Percentiles rank a stretch among this genome's conserved stretches.
Conservation (phyloP, 257 asterid genomes). For the Penstemon eatonii region DNA sequence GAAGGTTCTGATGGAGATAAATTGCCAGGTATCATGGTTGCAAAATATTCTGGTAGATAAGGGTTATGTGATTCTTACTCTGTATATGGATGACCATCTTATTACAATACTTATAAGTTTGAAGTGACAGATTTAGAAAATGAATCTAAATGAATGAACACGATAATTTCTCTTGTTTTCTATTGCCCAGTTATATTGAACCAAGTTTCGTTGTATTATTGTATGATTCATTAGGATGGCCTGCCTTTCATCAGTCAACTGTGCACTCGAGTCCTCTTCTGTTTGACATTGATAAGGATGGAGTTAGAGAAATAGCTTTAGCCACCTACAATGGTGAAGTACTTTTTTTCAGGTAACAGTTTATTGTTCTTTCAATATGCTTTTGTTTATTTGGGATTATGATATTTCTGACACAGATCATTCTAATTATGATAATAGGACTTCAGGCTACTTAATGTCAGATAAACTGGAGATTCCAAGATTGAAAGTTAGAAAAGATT, state of each 20-base stretch:
- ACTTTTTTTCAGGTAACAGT: conserved; percentile 85
- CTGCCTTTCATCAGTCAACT: conserved; percentile 98
- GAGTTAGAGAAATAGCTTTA: conserved; percentile 89
- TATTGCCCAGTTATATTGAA: conserved; percentile 16
- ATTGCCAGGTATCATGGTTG: conserved; percentile 68
- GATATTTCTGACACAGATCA: conserved; percentile 19
- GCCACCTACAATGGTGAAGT: conserved; percentile 98
- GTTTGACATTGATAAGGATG: conserved; percentile 96
- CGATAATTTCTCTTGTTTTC: conserved; percentile 7
- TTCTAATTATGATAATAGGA: conserved; percentile 48
- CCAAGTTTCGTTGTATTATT: conserved; percentile 23
- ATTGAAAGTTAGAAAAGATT: conserved; percentile 85
- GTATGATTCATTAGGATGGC: conserved; percentile 75
- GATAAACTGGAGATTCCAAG: conserved; percentile 91
- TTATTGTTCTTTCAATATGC: conserved; percentile 15
- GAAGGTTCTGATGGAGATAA: conserved; percentile 99
- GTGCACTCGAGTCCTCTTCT: conserved; percentile 95
- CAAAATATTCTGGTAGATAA: conserved; percentile 1
- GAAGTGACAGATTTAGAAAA: conserved; percentile 8
- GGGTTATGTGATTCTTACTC: not conserved
- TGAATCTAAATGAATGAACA: conserved; percentile 10
- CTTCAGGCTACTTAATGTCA: conserved; percentile 90
- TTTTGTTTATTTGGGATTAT: not conserved
- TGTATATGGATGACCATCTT: conserved; percentile 11
- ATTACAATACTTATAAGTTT: not conserved